Evolutionary conservation across 177 flowering plant genomes (phyloP), one percentile per base, ranked within the genome.

Genomic region (Vitis hybrid): DNA sequence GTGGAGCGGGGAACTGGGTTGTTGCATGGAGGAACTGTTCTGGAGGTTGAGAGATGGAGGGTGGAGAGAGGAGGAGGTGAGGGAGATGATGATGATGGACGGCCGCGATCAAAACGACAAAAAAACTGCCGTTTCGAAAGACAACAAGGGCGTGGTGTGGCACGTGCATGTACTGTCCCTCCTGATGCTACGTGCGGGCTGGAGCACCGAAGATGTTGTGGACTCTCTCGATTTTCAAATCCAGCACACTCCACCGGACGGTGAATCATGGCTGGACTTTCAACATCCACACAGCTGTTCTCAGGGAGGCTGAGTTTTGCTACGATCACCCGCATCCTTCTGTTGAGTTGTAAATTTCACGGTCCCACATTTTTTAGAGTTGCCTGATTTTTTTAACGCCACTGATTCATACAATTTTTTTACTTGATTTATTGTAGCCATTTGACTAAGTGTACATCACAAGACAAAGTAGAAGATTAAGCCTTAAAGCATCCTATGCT

Each of bases 1-100:
- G 84, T 81, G 90, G 90, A 70, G 80, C 1, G 64, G 56, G 65
- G 58, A 67, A 41, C 59, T 78, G 57, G 77, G 77, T 1, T 66
- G 48, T 12, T 81, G 78, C 65, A 62, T 88, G 76, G 93, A 84
- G 58, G 87, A 83, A 51, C 83, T 77, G 78, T 72, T 73, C 20
- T 73, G 81, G 87, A 81, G 56, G 73, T 73, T 94, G 87, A 84
- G 82, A 73, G 85, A 80, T 3, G 97, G 90, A 48, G 97, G 97
- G 62, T 93, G 97, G 95, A 66, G 55, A 4, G 91, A 84, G 60
- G 93, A 85, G 58, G 97, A 92, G 58, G 90, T 87, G 13, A 69
- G 71, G 35, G 92, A 88, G 75, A 90, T 87, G 94, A 83, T 87
- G 92, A 70, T 72, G 82, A 78, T 81, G 77, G 85, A 76, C 83